Base-by-base conservation (phyloP, 2,329 filamentous ascomycete genomes). In the Aspergillus novoparasiticus region DNA sequence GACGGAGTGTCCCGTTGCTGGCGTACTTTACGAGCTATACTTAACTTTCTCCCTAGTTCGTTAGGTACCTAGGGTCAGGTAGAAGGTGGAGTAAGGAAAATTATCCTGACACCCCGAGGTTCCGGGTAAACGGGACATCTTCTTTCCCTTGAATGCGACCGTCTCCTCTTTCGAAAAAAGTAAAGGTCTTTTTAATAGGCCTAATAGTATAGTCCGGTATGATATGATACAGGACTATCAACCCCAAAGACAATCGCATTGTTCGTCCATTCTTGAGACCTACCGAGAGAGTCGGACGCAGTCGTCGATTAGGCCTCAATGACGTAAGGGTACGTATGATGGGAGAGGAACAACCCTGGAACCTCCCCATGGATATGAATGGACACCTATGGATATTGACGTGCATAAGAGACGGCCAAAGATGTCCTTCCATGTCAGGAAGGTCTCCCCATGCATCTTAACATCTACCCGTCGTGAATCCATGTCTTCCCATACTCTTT, bases 261-360 rank as follows among this genome's bases (percentile, higher is more conserved):
- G 51, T 59, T 59, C 53, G 23, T 32, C 45, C 57, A 34, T 26
- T 28, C 23, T 41, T 46, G 34, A 45, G 9, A 43, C 46, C 11
- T 16, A 39, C 6, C n/a, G 39, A 41, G 45, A 48, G 26, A 26
- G 39, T 34, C 16, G n/a, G 32, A 28, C 14, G 51, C 34, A n/a
- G 16, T 6, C 21, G 16, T 10, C 51, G 9, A 34, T 55, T 58
- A 39, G 60, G 48, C 60, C 45, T 26, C 39, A 50, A 62, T 62
- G 60, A 62, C 60, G 56, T 62, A 48, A 36, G 51, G 45, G 28
- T 48, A 48, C 4, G 45, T 23, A 48, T 48, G 6, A 48, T 28
- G 12, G 45, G 23, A 28, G 26, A 58, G 30, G 32, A 19, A 48
- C n/a, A 43, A 50, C 34, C 28, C 36, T 21, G 26, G 55, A 54